Evolutionary conservation across 177 flowering plant species (phyloP), one percentile per base, ranked within the genome.

Genomic region (Vitis hybrid): DNA sequence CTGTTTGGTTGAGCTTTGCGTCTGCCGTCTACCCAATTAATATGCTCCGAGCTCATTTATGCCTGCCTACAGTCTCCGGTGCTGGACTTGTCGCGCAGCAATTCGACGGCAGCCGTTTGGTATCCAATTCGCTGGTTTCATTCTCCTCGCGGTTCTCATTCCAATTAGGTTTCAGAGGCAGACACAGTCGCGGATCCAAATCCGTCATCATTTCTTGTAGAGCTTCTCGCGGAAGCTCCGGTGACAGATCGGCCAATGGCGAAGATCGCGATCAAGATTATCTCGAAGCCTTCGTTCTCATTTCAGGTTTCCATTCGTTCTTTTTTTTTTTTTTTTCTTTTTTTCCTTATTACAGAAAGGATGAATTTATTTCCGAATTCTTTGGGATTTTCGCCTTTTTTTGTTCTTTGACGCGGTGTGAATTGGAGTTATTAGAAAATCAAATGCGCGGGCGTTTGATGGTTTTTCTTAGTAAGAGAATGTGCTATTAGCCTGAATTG

Each of bases 201-300:
- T 70, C 78, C 2, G 14, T 60, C 52, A 11, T 70, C 65, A 63
- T 86, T 70, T 77, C 74, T 7, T 85, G 87, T 65, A 71, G 74
- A 1, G 71, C 85, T n/a, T 76, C 76, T 51, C 73, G 73, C 9
- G 70, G 83, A 51, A 71, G 71, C 59, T 74, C 56, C 32, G 66
- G 69, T 27, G 61, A 60, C 27, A 70, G 72, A 69, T 81, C 81
- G 49, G 65, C 58, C 62, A 35, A 18, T 40, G 75, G 51, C 59
- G 81, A 75, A 49, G 78, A 76, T 51, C 49, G n/a, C 69, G 69
- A 71, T 46, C 68, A 60, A n/a, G 81, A 80, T 0, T 86, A 70
- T 67, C 71, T 88, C 32, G 72, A 80, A 73, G 89, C 91, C 27
- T 74, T 80, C 14, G 67, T 88, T 66, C 83, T 88, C 54, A 65